phyloP scores from a whole-genome alignment of 1,284 basidiomycete genomes.

The Filobasidium uniguttulatum region DNA sequence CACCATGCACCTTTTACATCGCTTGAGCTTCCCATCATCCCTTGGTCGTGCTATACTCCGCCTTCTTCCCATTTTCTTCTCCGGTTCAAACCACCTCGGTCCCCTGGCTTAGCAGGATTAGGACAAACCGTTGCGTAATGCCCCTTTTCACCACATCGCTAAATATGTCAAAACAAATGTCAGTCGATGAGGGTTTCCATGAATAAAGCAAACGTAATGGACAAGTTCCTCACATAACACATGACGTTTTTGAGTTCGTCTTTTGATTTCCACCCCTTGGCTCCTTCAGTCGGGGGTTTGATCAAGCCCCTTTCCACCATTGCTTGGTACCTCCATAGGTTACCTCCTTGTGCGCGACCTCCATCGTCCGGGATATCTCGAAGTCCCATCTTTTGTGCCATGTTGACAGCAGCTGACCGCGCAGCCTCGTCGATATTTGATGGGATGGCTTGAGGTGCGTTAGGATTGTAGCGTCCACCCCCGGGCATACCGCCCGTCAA shows the following conservation, averaged over 20 bases:
- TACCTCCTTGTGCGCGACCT: conserved; percentile 10
- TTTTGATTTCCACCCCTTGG: conserved; percentile 9
- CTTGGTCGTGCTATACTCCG: no score
- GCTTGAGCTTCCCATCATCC: no score
- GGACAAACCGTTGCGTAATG: conserved; percentile 13
- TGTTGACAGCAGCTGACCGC: neutral
- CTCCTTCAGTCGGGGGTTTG: conserved; percentile 6
- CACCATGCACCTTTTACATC: no score
- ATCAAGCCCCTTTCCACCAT: conserved; percentile 13
- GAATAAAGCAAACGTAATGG: no score
- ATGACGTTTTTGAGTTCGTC: conserved; percentile 9
- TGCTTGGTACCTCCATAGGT: conserved; percentile 11
- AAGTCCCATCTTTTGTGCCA: neutral
- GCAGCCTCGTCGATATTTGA: conserved; percentile 1
- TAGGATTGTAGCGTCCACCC: neutral
- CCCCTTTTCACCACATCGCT: conserved; percentile 10
- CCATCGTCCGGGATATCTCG: conserved; percentile 6
- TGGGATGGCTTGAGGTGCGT: conserved; percentile 1
- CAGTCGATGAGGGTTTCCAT: no score
- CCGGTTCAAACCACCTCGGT: conserved; percentile 28
- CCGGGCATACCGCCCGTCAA: conserved; percentile 4
- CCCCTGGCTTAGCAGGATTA: conserved; percentile 27
- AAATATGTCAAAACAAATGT: neutral
- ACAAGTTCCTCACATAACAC: conserved; percentile 8
- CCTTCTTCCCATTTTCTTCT: conserved; percentile 9